A percentile compares a stretch with the other conserved stretches of the same genome.
These are phyloP conservation scores for Cocos nucifera DNA, from an alignment of 176 grass and related monocot genomes.

Conservation along the genomic window DNA sequence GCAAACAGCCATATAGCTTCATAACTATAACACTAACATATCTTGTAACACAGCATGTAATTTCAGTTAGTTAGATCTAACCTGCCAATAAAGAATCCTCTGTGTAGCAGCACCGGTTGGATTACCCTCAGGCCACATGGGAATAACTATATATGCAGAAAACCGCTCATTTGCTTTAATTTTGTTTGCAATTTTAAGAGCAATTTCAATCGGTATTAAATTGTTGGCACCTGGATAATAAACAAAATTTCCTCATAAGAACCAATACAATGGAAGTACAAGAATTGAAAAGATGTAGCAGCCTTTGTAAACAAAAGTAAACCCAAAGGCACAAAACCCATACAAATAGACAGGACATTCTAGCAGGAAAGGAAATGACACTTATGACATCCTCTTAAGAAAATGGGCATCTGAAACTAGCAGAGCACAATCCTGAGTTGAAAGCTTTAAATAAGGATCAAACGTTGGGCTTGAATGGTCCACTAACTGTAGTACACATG, in stretches of 20 bases:
- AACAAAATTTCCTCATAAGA: background rate
- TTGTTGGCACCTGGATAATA: conserved; percentile 70
- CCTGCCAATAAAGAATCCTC: conserved; percentile 89
- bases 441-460: too few relatives aligned
- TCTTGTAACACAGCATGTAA: background rate
- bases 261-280: too few relatives aligned
- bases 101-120: conserved; percentile 67
- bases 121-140: conserved; percentile 99
- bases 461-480: too few relatives aligned
- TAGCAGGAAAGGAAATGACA: too few relatives aligned
- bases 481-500: too few relatives aligned
- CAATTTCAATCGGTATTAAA: conserved; percentile 87
- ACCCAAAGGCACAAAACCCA: too few relatives aligned
- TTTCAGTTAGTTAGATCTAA: conserved; percentile 19
- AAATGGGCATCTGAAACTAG: too few relatives aligned
- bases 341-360: too few relatives aligned
- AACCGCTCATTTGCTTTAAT: conserved; percentile 84
- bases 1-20: background rate
- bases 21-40: background rate
- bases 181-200: conserved; percentile 96
- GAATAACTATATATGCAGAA: conserved; percentile 77
- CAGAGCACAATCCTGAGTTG: too few relatives aligned
- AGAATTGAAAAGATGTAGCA: too few relatives aligned
- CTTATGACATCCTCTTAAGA: too few relatives aligned
- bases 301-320: too few relatives aligned